These are phyloP conservation scores for Aspergillus unguis DNA, from an alignment of 2,329 filamentous ascomycete species.

Conservation along the genomic window DNA sequence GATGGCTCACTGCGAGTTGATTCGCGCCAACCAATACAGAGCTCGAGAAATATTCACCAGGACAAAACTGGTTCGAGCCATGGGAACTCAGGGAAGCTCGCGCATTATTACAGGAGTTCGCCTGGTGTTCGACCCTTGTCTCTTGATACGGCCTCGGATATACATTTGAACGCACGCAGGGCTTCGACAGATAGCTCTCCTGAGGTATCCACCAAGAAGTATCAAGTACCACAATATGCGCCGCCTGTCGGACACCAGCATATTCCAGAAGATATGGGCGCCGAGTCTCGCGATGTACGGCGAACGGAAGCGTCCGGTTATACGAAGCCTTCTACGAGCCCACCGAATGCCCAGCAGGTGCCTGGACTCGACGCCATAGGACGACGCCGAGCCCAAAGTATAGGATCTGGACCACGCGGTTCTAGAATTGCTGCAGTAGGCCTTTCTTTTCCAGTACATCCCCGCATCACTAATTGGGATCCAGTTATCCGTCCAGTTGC, in stretches of 20 bases:
- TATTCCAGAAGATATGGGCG: slow-evolving; percentile 56
- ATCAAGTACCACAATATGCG: slow-evolving; percentile 27
- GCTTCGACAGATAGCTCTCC: background rate
- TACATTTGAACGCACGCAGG: background rate
- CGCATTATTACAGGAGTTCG: background rate
- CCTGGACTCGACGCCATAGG: slow-evolving; percentile 34
- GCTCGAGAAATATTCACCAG: slow-evolving; percentile 18
- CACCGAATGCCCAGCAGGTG: slow-evolving; percentile 10
- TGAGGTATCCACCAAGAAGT: background rate
- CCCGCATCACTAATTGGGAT: slow-evolving; percentile 15
- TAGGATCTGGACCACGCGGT: slow-evolving; percentile 64
- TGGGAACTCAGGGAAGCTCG: background rate
- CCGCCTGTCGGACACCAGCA: background rate
- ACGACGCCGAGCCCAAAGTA: slow-evolving; percentile 64
- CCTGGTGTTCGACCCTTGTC: background rate
- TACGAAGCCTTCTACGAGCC: slow-evolving; percentile 54
- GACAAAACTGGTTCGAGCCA: background rate
- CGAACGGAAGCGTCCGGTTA: slow-evolving; percentile 65
- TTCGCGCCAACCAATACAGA: slow-evolving; percentile 19
- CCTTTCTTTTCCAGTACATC: background rate
- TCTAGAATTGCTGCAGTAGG: slow-evolving; percentile 75
- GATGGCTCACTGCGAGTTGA: slow-evolving; percentile 6
- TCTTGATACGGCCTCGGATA: background rate
- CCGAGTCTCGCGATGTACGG: background rate
- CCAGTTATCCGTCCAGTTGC: slow-evolving; percentile 73